These are phyloP conservation scores for Didymella exigua DNA, from an alignment of 2,329 filamentous ascomycete genomes.

Conservation along the genomic window DNA sequence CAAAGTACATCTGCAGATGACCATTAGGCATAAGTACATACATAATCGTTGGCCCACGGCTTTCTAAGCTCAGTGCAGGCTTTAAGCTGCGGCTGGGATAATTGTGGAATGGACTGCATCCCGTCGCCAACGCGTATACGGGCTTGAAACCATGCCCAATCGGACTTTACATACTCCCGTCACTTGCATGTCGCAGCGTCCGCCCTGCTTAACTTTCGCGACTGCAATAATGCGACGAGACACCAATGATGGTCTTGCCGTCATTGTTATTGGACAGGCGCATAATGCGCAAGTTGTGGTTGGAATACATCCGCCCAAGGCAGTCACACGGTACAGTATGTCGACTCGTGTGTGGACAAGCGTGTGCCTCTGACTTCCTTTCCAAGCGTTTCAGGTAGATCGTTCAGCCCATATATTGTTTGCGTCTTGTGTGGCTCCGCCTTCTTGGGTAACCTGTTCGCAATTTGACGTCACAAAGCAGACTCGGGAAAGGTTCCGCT, in stretches of 20 bases:
- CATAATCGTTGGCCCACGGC: not conserved
- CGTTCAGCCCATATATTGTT: no score
- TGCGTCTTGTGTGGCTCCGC: no score
- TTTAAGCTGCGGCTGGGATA: not conserved
- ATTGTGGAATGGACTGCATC: not conserved
- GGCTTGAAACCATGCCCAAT: not conserved
- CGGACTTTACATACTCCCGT: not conserved
- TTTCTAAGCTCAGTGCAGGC: not conserved
- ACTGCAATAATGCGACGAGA: not conserved
- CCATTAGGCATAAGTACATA: no score
- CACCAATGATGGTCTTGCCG: not conserved
- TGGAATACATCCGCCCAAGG: not conserved
- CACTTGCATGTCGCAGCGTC: not conserved
- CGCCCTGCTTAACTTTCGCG: not conserved
- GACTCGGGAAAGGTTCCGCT: no score
- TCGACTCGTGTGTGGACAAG: not conserved
- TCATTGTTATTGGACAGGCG: not conserved
- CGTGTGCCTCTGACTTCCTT: not conserved
- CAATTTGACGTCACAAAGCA: no score
- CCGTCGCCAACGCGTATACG: no score
- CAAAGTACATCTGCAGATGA: not conserved
- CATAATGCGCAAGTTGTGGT: not conserved
- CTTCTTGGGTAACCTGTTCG: no score
- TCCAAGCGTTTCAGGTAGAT: no score
- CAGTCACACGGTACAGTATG: not conserved